A percentile compares a stretch with the other conserved stretches of the same genome.
Conservation (phyloP, 352 stramenopile genomes). For the Albugo candida region DNA sequence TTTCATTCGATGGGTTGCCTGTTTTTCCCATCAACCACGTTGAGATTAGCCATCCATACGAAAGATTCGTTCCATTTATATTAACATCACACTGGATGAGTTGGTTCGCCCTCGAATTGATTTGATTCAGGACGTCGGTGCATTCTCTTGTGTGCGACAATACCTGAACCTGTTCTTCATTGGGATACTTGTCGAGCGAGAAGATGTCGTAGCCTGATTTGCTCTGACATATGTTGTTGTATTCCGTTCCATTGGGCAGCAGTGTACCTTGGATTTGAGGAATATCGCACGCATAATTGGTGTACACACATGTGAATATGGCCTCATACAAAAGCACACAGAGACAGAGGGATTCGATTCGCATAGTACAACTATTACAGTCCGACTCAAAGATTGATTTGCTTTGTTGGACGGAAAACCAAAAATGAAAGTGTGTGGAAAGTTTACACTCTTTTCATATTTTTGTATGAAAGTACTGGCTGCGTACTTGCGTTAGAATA, state of each 20-base stretch:
- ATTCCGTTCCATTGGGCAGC: conserved; percentile 24
- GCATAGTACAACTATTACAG: too few species aligned
- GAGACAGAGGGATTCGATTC: too few species aligned
- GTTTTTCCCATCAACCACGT: conserved; percentile 32
- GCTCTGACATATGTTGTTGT: conserved; percentile 6
- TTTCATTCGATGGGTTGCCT: conserved; percentile 20
- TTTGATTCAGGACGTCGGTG: conserved; percentile 49
- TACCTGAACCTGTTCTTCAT: conserved; percentile 17
- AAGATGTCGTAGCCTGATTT: conserved; percentile 35
- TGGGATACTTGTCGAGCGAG: conserved; percentile 17
- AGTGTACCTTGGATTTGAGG: conserved; percentile 23
- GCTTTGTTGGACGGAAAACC: too few species aligned
- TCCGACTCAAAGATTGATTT: too few species aligned
- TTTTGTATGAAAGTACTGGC: too few species aligned
- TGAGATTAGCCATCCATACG: conserved; percentile 20
- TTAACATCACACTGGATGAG: conserved; percentile 26
- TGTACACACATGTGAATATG: too few species aligned
- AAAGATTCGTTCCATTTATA: conserved; percentile 18
- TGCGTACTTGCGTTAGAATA: too few species aligned
- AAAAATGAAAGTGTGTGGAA: too few species aligned
- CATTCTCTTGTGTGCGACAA: conserved; percentile 28
- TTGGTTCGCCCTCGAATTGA: conserved; percentile 34
- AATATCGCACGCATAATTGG: conserved; percentile 18
- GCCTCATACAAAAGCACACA: too few species aligned
- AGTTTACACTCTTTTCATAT: too few species aligned